A percentile compares a stretch with the other conserved stretches of the same genome.
These are phyloP conservation scores for Lodderomyces jiufengensis DNA, from an alignment of 1,139 yeast species.

Conservation along the genomic window DNA sequence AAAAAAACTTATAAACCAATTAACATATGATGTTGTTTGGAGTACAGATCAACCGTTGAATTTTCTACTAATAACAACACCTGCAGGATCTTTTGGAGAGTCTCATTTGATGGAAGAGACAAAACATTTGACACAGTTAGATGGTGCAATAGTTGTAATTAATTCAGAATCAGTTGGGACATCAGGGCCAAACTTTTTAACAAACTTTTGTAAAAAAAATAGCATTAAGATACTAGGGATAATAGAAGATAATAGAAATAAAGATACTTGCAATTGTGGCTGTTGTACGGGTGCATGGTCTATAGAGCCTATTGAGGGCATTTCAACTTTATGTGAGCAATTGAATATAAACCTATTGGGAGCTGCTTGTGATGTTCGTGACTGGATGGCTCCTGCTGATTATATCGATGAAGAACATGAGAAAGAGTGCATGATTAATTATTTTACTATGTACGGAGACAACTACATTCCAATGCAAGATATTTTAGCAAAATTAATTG, in stretches of 20 bases:
- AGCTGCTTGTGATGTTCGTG: no score
- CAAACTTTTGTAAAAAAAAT: conserved; percentile 45
- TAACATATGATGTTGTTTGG: conserved; percentile 89
- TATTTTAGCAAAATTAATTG: no score
- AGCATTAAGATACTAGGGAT: conserved; percentile 42
- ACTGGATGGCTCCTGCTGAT: no score
- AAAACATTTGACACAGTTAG: conserved; percentile 47
- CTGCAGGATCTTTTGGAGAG: conserved; percentile 98
- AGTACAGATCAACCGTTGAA: conserved; percentile 48
- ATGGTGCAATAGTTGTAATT: conserved; percentile 48
- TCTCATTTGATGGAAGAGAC: conserved; percentile 93
- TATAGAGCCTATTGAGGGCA: no score
- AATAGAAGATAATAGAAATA: conserved; percentile 44
- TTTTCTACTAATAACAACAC: conserved; percentile 95
- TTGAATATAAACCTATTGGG: no score
- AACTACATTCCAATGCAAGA: no score
- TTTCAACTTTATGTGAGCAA: no score
- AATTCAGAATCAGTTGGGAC: conserved; percentile 56
- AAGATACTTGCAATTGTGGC: no score
- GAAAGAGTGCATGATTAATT: no score
- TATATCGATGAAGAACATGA: no score
- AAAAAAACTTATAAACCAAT: conserved; percentile 96
- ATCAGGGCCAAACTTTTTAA: conserved; percentile 49
- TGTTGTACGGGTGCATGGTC: no score
- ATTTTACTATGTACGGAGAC: no score